These are phyloP conservation scores for Curvularia sp. DNA, from an alignment of 2,329 filamentous ascomycete species.

Conservation along the genomic window DNA sequence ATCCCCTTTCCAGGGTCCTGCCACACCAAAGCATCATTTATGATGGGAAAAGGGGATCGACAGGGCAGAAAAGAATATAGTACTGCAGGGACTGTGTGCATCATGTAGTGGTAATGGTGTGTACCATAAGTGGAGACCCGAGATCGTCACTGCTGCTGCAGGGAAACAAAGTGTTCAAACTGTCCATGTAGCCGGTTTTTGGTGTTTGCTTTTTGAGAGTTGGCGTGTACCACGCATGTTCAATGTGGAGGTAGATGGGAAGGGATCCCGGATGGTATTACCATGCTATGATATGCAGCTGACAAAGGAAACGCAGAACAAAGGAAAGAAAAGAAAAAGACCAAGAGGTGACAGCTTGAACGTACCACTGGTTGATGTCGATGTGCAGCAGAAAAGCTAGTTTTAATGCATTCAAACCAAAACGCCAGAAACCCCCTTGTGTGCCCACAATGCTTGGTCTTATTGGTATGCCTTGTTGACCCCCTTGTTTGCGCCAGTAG, in stretches of 20 bases:
- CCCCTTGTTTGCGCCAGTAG: background rate
- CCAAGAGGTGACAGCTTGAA: background rate
- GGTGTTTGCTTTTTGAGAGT: background rate
- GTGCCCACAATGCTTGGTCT: background rate
- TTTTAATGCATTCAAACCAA: background rate
- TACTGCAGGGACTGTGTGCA: background rate
- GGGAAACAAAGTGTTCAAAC: background rate
- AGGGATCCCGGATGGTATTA: background rate
- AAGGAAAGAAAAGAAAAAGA: background rate
- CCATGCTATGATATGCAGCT: background rate
- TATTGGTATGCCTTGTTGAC: slow-evolving; percentile 1
- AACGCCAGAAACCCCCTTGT: background rate
- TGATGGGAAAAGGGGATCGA: background rate
- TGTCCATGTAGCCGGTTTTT: background rate
- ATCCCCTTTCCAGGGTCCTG: background rate
- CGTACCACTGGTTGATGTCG: background rate
- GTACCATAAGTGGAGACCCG: slow-evolving; percentile 3
- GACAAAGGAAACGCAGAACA: background rate
- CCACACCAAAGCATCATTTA: background rate
- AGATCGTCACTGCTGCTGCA: slow-evolving; percentile 5
- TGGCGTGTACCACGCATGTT: background rate
- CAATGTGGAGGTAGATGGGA: background rate
- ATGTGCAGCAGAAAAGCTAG: background rate
- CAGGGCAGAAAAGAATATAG: background rate
- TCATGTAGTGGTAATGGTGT: background rate